Conservation (phyloP, 805 yeast genomes). For the Yarrowia divulgata region DNA sequence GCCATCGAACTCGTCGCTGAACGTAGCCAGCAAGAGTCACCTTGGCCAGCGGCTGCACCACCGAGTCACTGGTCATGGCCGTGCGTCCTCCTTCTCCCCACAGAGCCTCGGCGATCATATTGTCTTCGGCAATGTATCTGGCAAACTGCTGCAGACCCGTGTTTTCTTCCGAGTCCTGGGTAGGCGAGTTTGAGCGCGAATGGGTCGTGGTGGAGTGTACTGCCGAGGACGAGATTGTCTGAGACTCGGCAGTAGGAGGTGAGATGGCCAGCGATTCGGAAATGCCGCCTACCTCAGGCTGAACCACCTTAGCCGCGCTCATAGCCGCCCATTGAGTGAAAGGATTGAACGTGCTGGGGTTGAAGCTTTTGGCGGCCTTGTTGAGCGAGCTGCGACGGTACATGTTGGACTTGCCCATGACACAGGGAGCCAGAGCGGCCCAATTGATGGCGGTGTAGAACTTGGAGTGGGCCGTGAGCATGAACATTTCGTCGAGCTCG, state of each 20-base stretch:
- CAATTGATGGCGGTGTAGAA: constrained; percentile 82
- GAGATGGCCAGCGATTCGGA: background rate
- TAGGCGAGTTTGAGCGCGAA: constrained; percentile 3
- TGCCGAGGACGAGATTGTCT: constrained; percentile 29
- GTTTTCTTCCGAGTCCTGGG: background rate
- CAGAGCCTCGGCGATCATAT: constrained; percentile 85
- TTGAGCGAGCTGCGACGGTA: constrained; percentile 69
- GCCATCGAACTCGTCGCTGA: constrained; percentile 79
- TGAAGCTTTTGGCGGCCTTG: constrained; percentile 43
- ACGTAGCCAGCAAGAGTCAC: constrained; percentile 62
- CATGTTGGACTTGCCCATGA: constrained; percentile 86
- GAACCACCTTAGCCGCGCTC: constrained; percentile 10
- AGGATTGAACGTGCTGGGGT: constrained; percentile 42
- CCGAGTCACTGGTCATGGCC: constrained; percentile 79
- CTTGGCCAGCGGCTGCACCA: constrained; percentile 69
- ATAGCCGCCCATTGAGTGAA: constrained; percentile 35
- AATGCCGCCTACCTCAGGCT: background rate
- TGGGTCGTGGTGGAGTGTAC: constrained; percentile 13
- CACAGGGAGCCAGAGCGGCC: constrained; percentile 82
- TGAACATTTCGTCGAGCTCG: constrained; percentile 81
- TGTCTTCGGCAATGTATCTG: constrained; percentile 87
- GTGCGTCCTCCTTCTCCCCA: constrained; percentile 78
- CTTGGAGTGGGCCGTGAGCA: constrained; percentile 83
- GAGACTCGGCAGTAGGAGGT: constrained; percentile 12
- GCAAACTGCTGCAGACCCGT: constrained; percentile 73